Evolutionary conservation across 148 eudicot species (phyloP), one percentile per base, ranked within the genome.

Genomic region (Amaranthus cruentus): DNA sequence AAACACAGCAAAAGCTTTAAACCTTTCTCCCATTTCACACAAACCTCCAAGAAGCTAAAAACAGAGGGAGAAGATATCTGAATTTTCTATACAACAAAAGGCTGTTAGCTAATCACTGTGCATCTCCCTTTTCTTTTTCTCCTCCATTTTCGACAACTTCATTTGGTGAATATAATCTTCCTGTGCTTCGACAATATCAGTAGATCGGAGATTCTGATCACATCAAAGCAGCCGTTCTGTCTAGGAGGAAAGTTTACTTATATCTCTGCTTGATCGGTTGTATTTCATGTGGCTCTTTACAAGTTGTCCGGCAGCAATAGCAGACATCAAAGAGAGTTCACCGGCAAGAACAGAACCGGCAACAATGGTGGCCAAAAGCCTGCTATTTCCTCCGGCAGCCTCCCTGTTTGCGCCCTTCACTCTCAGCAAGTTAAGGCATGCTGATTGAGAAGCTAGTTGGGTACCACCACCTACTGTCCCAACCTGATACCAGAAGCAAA

Each of bases 401-500:
- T 85, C 94, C 72, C 75, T 85, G 84, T 69, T 86, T 42, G 95
- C 92, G 9, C 95, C 97, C 85, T 89, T 89, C 50, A 88, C 90
- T 0, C 94, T 95, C 3, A 91, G 88, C 3, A 91, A 85, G 82
- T 91, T 89, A 69, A 91, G 82, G 81, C 94, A 89, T 0, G 97
- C 97, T 4, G 97, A 82, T 75, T 91, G 97, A 43, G 97, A 89
- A 66, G 89, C 90, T 0, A 91, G 81, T 56, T 86, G 91, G 65
- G 93, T 91, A 14, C 96, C 96, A 56, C 97, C 97, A 68, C 97
- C 97, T 48, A 91, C 88, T 2, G 97, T 91, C 14, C 97, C 97
- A 4, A 91, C 97, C 92, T 90, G 65, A 18, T 73, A 57, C 1
- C 7, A 15, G 21, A 9, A 62, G 15, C 9, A 9, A 72, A 59